These are phyloP conservation scores for Populus trichocarpa DNA, from an alignment of 441 rosid species.

Conservation along the genomic window DNA sequence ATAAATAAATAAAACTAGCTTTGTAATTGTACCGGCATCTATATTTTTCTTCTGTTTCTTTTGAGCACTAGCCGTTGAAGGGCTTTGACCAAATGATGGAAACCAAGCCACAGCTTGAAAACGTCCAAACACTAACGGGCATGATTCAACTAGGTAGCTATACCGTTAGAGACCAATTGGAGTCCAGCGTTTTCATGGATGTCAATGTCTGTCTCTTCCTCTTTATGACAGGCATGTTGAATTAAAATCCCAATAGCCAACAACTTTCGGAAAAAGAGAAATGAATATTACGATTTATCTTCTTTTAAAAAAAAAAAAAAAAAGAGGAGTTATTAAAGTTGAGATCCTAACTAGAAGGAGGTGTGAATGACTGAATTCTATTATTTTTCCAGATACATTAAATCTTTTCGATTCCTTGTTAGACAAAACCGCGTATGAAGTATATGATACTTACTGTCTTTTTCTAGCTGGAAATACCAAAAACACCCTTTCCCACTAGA, in stretches of 20 bases:
- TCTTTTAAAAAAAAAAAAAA: no score
- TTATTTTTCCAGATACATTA: no score
- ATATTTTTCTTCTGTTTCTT: not conserved
- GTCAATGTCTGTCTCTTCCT: not conserved
- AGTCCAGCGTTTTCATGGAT: not conserved
- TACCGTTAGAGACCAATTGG: conserved; percentile 8
- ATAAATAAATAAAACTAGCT: not conserved
- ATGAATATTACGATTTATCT: not conserved
- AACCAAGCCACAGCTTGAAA: not conserved
- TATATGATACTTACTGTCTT: no score
- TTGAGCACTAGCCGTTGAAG: conserved; percentile 9
- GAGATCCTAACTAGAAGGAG: no score
- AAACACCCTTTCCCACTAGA: not conserved
- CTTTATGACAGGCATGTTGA: not conserved
- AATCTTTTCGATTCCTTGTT: not conserved
- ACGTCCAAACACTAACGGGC: not conserved
- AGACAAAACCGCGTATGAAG: no score
- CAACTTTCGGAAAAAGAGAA: not conserved
- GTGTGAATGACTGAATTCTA: no score
- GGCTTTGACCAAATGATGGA: not conserved
- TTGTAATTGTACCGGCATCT: not conserved
- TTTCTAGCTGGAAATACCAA: not conserved
- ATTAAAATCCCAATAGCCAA: not conserved
- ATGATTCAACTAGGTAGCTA: not conserved
- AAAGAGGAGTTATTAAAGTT: no score